Conservation (phyloP, 2,329 filamentous ascomycete species). For the Nannizziopsis barbatae region DNA sequence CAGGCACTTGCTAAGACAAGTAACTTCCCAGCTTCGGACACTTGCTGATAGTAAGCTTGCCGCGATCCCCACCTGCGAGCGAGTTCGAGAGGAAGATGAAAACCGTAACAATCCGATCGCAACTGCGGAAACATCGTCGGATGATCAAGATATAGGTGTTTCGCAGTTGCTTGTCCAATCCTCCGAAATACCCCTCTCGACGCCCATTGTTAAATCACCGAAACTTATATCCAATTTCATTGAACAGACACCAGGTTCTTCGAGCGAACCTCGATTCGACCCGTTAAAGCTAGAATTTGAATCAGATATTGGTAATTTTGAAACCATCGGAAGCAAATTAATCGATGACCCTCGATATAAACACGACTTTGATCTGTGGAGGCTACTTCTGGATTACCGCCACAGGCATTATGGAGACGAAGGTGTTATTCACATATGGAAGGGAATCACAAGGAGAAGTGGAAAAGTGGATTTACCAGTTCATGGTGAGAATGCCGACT, state of each 20-base stretch:
- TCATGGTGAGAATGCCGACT: slow-evolving; percentile 27
- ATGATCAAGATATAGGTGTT: not conserved
- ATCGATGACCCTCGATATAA: slow-evolving; percentile 26
- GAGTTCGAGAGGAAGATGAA: not conserved
- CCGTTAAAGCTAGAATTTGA: slow-evolving; percentile 32
- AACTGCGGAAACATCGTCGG: not conserved
- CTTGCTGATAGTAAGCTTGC: not conserved
- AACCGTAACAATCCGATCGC: not conserved
- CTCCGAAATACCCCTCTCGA: not conserved
- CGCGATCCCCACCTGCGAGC: not conserved
- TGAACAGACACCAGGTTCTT: slow-evolving; percentile 7
- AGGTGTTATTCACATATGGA: slow-evolving; percentile 34
- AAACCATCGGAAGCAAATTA: slow-evolving; percentile 28
- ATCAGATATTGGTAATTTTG: slow-evolving; percentile 31
- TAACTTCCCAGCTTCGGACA: not conserved
- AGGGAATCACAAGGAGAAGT: slow-evolving; percentile 26
- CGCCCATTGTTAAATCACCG: not conserved
- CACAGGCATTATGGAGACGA: slow-evolving; percentile 34
- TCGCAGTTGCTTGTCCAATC: not conserved
- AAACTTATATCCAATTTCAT: slow-evolving; percentile 12
- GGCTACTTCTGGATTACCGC: slow-evolving; percentile 34
- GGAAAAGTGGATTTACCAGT: slow-evolving; percentile 28
- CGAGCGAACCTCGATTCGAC: slow-evolving; percentile 14
- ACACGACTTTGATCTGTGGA: slow-evolving; percentile 35
- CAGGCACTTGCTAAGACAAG: not conserved